phyloP scores from a whole-genome alignment of 2,329 filamentous ascomycete species.

The Clonostachys rhizophaga region DNA sequence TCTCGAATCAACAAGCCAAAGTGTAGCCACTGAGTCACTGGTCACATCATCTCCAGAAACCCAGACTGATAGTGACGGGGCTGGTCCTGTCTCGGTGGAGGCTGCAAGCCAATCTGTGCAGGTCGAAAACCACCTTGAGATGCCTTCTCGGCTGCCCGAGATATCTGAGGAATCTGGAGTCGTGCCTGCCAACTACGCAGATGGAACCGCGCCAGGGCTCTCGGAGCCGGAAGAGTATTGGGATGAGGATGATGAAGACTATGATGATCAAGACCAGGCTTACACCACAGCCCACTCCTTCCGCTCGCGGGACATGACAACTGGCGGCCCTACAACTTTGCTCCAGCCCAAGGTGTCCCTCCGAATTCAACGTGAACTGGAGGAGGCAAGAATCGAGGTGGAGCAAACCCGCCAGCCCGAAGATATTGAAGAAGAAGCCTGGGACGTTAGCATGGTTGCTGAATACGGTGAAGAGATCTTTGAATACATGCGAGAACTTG shows the following conservation, averaged over 20 bases:
- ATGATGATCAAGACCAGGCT: constrained; percentile 58
- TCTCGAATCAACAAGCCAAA: background rate
- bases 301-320: constrained; percentile 61
- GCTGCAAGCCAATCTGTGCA: background rate
- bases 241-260: constrained; percentile 72
- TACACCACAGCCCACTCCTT: constrained; percentile 74
- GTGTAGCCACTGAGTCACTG: background rate
- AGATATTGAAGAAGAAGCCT: constrained; percentile 82
- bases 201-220: constrained; percentile 16
- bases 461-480: constrained; percentile 98
- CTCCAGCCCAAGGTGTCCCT: constrained; percentile 69
- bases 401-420: constrained; percentile 64
- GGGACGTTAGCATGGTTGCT: constrained; percentile 96
- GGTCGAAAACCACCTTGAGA: constrained; percentile 8
- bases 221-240: constrained; percentile 63
- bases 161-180: constrained; percentile 20
- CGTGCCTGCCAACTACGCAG: constrained; percentile 12
- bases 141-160: constrained; percentile 17
- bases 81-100: background rate
- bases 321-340: constrained; percentile 47
- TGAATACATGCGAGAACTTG: constrained; percentile 81
- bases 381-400: constrained; percentile 59
- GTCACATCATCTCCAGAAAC: background rate
- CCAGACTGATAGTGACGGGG: background rate
- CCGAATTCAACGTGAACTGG: constrained; percentile 69